These are phyloP conservation scores for Leptomonas pyrrhocoris DNA, from an alignment of 208 protist genomes.

Conservation along the genomic window DNA sequence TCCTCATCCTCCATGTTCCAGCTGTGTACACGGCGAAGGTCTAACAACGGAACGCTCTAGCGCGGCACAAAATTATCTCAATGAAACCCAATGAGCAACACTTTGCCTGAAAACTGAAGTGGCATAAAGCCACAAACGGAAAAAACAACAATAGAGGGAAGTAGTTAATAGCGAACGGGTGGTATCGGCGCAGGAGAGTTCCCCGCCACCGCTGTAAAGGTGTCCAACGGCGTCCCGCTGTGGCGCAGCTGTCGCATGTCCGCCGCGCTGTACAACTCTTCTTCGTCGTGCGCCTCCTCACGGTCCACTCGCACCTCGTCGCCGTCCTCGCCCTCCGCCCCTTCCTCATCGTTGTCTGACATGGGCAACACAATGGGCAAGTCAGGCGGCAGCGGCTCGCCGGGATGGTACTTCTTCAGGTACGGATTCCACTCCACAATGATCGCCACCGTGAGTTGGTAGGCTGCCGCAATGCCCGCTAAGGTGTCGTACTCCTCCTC, in stretches of 20 bases:
- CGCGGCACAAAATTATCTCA: too few relatives aligned
- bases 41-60: too few relatives aligned
- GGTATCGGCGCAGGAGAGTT: constrained; percentile 21
- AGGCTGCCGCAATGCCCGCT: constrained; percentile 53
- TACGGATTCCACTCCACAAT: constrained; percentile 77
- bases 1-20: too few relatives aligned
- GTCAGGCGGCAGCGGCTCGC: constrained; percentile 73
- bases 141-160: too few relatives aligned
- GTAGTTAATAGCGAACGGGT: neutral
- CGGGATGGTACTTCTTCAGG: constrained; percentile 47
- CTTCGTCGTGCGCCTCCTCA: constrained; percentile 2
- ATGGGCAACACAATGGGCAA: constrained; percentile 71
- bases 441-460: constrained; percentile 47
- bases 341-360: constrained; percentile 34
- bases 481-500: constrained; percentile 75
- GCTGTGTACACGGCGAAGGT: too few relatives aligned
- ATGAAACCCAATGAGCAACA: too few relatives aligned
- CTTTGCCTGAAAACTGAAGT: too few relatives aligned
- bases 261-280: neutral
- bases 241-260: neutral
- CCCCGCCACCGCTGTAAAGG: neutral
- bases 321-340: too few relatives aligned
- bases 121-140: too few relatives aligned
- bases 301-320: constrained; percentile 2
- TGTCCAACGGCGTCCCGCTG: constrained; percentile 4